A percentile compares a stretch with the other conserved stretches of the same genome.
phyloP scores from a whole-genome alignment of 2,329 filamentous ascomycete genomes.

The Colletotrichum graminicola region DNA sequence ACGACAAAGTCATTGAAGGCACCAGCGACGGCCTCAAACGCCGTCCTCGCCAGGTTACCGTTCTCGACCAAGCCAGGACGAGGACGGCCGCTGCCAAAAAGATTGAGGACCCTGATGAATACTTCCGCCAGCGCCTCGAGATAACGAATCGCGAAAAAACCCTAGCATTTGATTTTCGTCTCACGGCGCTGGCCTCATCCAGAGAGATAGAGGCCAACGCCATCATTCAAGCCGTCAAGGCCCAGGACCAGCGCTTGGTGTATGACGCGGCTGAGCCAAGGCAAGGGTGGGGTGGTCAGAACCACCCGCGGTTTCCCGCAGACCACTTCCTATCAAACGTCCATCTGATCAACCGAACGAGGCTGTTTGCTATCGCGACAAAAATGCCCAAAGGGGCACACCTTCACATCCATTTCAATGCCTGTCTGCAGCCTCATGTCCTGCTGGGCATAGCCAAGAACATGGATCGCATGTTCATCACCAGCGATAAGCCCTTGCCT shows the following conservation, averaged over 20 bases:
- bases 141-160: conserved; percentile 51
- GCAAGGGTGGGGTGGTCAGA: conserved; percentile 57
- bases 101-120: conserved; percentile 45
- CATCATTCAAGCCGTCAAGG: conserved; percentile 55
- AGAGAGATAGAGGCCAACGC: conserved; percentile 54
- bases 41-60: neutral
- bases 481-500: conserved; percentile 65
- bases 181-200: conserved; percentile 48
- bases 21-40: conserved; percentile 1
- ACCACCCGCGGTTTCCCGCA: conserved; percentile 59
- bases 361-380: conserved; percentile 67
- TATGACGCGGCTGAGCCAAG: conserved; percentile 52
- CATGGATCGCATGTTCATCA: conserved; percentile 77
- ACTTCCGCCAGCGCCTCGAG: conserved; percentile 49
- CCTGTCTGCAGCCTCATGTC: conserved; percentile 73
- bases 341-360: conserved; percentile 66
- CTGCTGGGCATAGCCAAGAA: conserved; percentile 67
- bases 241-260: conserved; percentile 52
- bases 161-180: conserved; percentile 57
- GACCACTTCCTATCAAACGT: conserved; percentile 71
- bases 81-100: conserved; percentile 14
- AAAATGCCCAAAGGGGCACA: conserved; percentile 78
- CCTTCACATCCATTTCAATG: conserved; percentile 83
- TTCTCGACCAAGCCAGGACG: conserved; percentile 23
- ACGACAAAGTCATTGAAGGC: conserved; percentile 35